Percentiles rank a stretch among this genome's conserved stretches.
These are phyloP conservation scores for Gastroboletus turbinatus DNA, from an alignment of 1,284 basidiomycete species.

Conservation along the genomic window DNA sequence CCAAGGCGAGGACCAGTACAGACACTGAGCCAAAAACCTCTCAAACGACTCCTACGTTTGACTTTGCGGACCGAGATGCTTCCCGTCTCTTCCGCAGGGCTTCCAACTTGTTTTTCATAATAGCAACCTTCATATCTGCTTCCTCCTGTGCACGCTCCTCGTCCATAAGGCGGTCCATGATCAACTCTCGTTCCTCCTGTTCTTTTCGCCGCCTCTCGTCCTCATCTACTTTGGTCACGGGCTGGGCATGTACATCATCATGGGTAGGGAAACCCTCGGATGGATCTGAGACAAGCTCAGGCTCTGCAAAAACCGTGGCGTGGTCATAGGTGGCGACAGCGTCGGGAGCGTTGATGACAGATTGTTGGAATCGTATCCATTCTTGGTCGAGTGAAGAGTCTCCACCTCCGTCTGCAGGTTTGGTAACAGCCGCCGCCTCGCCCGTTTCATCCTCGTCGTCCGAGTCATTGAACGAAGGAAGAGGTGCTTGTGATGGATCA, in stretches of 20 bases:
- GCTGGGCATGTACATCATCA: constrained; percentile 26
- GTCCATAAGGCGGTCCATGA: constrained; percentile 77
- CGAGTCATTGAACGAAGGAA: constrained; percentile 38
- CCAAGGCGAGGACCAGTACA: not conserved
- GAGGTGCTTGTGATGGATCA: constrained; percentile 58
- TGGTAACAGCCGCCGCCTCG: not conserved
- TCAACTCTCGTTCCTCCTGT: constrained; percentile 73
- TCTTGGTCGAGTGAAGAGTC: constrained; percentile 53
- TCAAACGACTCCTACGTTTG: constrained; percentile 20
- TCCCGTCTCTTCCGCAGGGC: constrained; percentile 57
- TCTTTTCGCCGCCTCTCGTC: constrained; percentile 50
- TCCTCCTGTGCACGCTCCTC: constrained; percentile 83
- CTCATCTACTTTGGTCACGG: constrained; percentile 40
- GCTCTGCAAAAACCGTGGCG: constrained; percentile 71
- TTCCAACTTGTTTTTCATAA: constrained; percentile 65
- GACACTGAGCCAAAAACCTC: not conserved
- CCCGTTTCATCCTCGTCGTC: constrained; percentile 46
- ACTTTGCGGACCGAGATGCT: constrained; percentile 36
- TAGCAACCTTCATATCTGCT: constrained; percentile 69
- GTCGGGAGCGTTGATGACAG: constrained; percentile 47
- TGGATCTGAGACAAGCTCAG: constrained; percentile 49
- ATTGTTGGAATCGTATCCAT: constrained; percentile 67
- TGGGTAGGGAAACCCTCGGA: constrained; percentile 54
- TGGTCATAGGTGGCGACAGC: constrained; percentile 54
- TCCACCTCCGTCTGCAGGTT: constrained; percentile 15